Conservation (phyloP, 164 flowering plant genomes). For the Brasenia schreberi region DNA sequence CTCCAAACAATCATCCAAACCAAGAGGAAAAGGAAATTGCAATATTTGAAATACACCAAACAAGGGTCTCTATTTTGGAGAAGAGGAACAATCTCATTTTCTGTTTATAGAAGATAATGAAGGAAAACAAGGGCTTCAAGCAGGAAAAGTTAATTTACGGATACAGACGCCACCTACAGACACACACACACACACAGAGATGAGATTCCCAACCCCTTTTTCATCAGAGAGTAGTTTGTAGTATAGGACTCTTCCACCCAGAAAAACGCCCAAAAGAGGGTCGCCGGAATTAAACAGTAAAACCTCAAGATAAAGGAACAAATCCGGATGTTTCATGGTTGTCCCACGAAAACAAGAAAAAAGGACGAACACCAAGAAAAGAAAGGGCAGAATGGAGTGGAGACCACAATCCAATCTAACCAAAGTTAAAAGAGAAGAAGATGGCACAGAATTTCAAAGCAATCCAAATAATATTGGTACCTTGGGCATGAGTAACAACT, state of each 20-base stretch:
- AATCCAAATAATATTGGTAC: conserved; percentile 11
- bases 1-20: background rate
- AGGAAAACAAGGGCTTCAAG: background rate
- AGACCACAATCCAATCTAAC: background rate
- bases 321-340: background rate
- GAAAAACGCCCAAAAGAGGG: background rate
- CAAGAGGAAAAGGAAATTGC: background rate
- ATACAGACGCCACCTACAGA: background rate
- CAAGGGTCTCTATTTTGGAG: background rate
- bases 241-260: background rate
- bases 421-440: background rate
- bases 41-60: background rate
- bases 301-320: background rate
- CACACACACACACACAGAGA: background rate
- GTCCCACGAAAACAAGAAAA: background rate
- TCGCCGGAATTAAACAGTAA: background rate
- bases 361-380: background rate
- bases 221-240: background rate
- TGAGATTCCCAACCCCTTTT: background rate
- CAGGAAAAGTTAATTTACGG: background rate
- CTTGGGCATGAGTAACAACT: conserved; percentile 76
- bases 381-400: background rate
- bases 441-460: background rate
- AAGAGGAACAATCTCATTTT: background rate
- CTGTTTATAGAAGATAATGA: background rate